These are phyloP conservation scores for Scheffersomyces stambukii DNA, from an alignment of 1,139 yeast species.

Conservation along the genomic window DNA sequence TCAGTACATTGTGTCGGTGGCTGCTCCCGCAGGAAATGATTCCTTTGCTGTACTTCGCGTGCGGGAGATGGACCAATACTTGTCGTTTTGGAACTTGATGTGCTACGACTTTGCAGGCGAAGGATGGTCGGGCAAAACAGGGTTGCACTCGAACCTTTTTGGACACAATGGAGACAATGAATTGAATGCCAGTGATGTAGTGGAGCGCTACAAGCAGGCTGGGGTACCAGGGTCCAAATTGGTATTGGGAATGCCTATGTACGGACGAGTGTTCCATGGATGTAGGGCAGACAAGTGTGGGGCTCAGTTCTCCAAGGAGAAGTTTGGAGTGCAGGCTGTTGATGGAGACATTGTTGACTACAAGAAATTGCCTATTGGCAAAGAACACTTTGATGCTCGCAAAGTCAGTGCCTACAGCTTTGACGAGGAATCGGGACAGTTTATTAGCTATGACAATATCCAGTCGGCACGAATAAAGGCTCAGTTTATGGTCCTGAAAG, in stretches of 20 bases:
- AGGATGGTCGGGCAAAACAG: constrained; percentile 61
- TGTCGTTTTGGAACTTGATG: constrained; percentile 83
- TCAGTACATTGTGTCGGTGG: constrained; percentile 52
- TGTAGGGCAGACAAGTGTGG: no score
- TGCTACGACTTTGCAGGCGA: constrained; percentile 79
- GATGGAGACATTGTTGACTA: constrained; percentile 50
- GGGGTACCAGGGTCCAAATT: constrained; percentile 52
- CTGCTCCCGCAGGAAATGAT: constrained; percentile 67
- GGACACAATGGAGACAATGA: constrained; percentile 37
- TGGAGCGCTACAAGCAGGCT: constrained; percentile 35
- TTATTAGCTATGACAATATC: constrained; percentile 66
- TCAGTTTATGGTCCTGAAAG: constrained; percentile 41
- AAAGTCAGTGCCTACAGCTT: constrained; percentile 58
- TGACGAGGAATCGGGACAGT: constrained; percentile 29
- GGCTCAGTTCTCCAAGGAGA: no score
- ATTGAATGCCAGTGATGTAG: constrained; percentile 47
- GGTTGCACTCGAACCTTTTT: constrained; percentile 70
- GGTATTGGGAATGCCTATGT: constrained; percentile 84
- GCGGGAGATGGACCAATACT: constrained; percentile 48
- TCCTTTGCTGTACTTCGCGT: constrained; percentile 42
- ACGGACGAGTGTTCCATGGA: constrained; percentile 65
- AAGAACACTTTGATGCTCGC: constrained; percentile 48
- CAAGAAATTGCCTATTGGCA: constrained; percentile 44
- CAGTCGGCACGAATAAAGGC: constrained; percentile 58
- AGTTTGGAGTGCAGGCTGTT: constrained; percentile 24